Conservation (phyloP, 352 stramenopile genomes). For the Phytophthora agathidicida region DNA sequence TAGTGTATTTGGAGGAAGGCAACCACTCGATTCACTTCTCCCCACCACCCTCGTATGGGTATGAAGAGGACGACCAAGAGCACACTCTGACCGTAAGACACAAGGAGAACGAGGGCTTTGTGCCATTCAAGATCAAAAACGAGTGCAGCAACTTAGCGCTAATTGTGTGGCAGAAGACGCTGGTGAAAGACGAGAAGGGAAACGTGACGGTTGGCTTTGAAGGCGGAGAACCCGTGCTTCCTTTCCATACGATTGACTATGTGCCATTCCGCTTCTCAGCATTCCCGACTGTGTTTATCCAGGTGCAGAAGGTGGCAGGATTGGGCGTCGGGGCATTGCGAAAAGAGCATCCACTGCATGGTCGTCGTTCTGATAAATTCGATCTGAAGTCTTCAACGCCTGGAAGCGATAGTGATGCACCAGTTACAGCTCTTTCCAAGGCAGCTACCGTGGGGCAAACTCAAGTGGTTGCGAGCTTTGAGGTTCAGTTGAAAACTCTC, state of each 20-base stretch:
- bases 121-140: constrained; percentile 84
- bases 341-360: constrained; percentile 31
- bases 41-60: constrained; percentile 34
- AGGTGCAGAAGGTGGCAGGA: constrained; percentile 72
- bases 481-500: constrained; percentile 82
- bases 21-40: constrained; percentile 30
- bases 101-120: constrained; percentile 65
- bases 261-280: constrained; percentile 74
- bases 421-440: constrained; percentile 27
- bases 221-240: constrained; percentile 69
- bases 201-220: constrained; percentile 58
- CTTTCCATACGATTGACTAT: constrained; percentile 84
- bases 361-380: constrained; percentile 6
- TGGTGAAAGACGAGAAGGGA: constrained; percentile 57
- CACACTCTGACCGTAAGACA: constrained; percentile 35
- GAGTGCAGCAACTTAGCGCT: constrained; percentile 80
- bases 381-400: constrained; percentile 8
- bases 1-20: constrained; percentile 65
- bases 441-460: constrained; percentile 29
- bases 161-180: constrained; percentile 83
- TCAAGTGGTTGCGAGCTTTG: constrained; percentile 72
- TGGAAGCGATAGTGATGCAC: constrained; percentile 1
- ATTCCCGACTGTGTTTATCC: constrained; percentile 70
- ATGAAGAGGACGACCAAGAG: constrained; percentile 31
- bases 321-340: constrained; percentile 38